A percentile compares a stretch with the other conserved stretches of the same genome.
phyloP scores from a whole-genome alignment of 2,329 filamentous ascomycete genomes.

The Daldinia sp. region DNA sequence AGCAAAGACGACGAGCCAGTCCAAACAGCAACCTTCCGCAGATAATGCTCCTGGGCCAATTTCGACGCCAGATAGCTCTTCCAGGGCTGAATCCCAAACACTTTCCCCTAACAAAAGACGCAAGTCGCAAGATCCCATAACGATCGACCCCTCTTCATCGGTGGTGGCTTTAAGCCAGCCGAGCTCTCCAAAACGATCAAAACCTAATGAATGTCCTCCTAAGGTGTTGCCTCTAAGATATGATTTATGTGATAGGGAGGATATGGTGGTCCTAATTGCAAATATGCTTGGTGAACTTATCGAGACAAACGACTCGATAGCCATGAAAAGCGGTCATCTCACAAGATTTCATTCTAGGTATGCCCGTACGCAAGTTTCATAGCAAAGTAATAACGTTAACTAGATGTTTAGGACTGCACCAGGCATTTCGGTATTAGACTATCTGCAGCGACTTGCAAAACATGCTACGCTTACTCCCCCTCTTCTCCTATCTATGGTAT shows the following conservation, averaged over 20 bases:
- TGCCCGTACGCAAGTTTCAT: slow-evolving; percentile 31
- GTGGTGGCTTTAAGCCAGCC: slow-evolving; percentile 51
- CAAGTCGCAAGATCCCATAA: slow-evolving; percentile 57
- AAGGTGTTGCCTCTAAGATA: slow-evolving; percentile 79
- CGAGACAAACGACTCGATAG: slow-evolving; percentile 88
- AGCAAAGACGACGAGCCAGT: slow-evolving; percentile 34
- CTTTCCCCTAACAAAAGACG: slow-evolving; percentile 59
- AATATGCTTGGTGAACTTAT: slow-evolving; percentile 98
- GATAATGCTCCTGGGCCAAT: slow-evolving; percentile 46
- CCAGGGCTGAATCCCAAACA: slow-evolving; percentile 37
- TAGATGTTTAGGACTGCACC: slow-evolving; percentile 70
- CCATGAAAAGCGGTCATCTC: slow-evolving; percentile 84
- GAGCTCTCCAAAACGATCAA: slow-evolving; percentile 65
- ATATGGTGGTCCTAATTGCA: slow-evolving; percentile 89
- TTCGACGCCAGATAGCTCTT: slow-evolving; percentile 40
- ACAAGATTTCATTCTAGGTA: slow-evolving; percentile 96
- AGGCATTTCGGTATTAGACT: slow-evolving; percentile 93
- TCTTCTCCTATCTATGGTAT: slow-evolving; percentile 97
- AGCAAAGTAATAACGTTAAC: slow-evolving; percentile 24
- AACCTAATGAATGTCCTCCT: slow-evolving; percentile 62
- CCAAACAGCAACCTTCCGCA: slow-evolving; percentile 38
- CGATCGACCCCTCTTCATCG: slow-evolving; percentile 46
- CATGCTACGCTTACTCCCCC: slow-evolving; percentile 95
- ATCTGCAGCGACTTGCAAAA: slow-evolving; percentile 89
- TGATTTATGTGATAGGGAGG: slow-evolving; percentile 83